Conservation (phyloP, 1,284 basidiomycete genomes). For the Ceratobasidium sp. region DNA sequence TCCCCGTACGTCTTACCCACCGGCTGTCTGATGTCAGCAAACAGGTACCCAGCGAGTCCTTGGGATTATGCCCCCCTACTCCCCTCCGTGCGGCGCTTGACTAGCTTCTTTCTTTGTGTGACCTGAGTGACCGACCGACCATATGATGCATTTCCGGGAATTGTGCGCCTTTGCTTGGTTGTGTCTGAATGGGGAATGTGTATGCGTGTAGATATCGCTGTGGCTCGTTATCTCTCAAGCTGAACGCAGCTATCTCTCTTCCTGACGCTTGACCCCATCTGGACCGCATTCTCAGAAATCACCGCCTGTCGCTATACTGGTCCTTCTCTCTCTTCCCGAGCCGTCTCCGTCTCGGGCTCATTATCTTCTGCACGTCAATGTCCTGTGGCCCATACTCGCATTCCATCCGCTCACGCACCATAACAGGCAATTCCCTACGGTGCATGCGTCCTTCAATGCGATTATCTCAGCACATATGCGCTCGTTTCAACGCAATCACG, state of each 20-base stretch:
- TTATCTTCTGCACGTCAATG: not conserved
- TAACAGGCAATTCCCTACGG: not conserved
- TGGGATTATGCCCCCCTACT: not conserved
- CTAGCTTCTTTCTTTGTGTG: not conserved
- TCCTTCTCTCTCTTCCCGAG: not conserved
- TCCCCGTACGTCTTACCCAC: not conserved
- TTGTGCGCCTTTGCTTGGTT: conserved; percentile 18
- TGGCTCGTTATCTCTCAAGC: conserved; percentile 7
- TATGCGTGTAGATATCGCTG: not conserved
- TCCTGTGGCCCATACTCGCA: not conserved
- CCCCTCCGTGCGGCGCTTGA: not conserved
- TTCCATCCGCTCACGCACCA: not conserved
- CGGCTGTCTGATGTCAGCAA: conserved; percentile 37
- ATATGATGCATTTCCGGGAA: not conserved
- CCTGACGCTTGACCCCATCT: not conserved
- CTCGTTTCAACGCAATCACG: not conserved
- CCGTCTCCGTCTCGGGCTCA: conserved; percentile 9
- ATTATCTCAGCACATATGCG: not conserved
- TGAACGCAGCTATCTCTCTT: not conserved
- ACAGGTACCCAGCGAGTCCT: conserved; percentile 17
- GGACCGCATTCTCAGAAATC: not conserved
- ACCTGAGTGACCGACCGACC: not conserved
- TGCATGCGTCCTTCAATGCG: not conserved
- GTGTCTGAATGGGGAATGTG: not conserved
- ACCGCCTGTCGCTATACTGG: not conserved